A percentile compares a stretch with the other conserved stretches of the same genome.
phyloP scores from a whole-genome alignment of 257 asterid genomes.

The Petrea volubilis region DNA sequence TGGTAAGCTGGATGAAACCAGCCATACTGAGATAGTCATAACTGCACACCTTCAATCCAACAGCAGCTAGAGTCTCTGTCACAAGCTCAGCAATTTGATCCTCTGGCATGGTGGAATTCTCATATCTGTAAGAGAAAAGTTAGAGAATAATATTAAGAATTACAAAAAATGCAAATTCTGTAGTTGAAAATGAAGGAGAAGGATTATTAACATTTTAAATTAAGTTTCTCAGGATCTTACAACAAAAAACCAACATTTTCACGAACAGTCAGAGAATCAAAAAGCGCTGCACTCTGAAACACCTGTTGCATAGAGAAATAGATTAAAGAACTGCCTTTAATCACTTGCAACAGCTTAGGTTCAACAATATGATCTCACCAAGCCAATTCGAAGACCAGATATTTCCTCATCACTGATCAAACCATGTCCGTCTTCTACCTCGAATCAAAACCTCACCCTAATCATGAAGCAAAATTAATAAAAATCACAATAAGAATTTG shows the following conservation, averaged over 20 bases:
- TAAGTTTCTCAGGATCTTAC: slow-evolving; percentile 55
- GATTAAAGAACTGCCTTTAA: slow-evolving; percentile 27
- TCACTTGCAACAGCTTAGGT: slow-evolving; percentile 15
- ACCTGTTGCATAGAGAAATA: slow-evolving; percentile 58
- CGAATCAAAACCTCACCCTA: slow-evolving; percentile 96
- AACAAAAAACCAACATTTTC: slow-evolving; percentile 95
- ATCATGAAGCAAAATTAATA: slow-evolving; percentile 22
- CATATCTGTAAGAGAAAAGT: slow-evolving; percentile 56
- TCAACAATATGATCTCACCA: slow-evolving; percentile 56
- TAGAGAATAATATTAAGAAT: neutral
- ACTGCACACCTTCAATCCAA: slow-evolving; percentile 86
- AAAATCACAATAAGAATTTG: slow-evolving; percentile 25
- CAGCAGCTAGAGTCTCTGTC: slow-evolving; percentile 94
- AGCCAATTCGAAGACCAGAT: slow-evolving; percentile 96
- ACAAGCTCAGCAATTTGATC: slow-evolving; percentile 86
- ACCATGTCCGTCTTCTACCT: slow-evolving; percentile 83
- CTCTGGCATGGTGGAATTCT: slow-evolving; percentile 86
- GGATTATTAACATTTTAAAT: neutral
- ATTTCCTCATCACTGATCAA: slow-evolving; percentile 95
- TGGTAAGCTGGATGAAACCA: slow-evolving; percentile 1
- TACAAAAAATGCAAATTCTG: slow-evolving; percentile 2
- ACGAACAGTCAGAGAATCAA: slow-evolving; percentile 94
- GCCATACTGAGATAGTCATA: slow-evolving; percentile 12
- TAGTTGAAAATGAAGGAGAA: slow-evolving; percentile 1
- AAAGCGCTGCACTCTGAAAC: slow-evolving; percentile 98